phyloP scores from a whole-genome alignment of 164 flowering plant species.

The Nymphaea colorata region DNA sequence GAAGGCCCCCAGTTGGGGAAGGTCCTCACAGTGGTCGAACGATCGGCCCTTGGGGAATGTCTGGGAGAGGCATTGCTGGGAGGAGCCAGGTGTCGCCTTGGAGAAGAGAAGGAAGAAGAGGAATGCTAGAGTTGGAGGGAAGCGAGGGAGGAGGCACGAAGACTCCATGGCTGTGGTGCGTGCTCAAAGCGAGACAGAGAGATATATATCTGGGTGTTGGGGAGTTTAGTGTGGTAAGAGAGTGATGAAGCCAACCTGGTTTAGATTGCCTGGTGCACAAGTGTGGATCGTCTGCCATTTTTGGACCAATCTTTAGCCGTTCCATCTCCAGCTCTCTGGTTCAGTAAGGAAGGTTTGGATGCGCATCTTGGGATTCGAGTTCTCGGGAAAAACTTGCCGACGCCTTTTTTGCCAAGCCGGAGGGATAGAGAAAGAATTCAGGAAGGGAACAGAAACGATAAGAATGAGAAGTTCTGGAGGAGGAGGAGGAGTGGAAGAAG shows the following conservation, averaged over 20 bases:
- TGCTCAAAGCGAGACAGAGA: background rate
- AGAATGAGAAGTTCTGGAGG: conserved; percentile 1
- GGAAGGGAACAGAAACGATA: conserved; percentile 9
- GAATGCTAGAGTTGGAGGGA: background rate
- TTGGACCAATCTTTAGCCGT: too few relatives aligned
- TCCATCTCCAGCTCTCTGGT: too few relatives aligned
- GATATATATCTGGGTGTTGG: too few relatives aligned
- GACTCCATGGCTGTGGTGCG: background rate
- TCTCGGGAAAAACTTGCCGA: too few relatives aligned
- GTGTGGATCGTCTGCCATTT: too few relatives aligned
- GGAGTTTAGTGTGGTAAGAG: too few relatives aligned
- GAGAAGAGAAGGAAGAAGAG: background rate
- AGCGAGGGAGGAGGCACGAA: background rate
- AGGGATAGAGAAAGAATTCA: conserved; percentile 2
- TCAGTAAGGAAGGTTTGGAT: too few relatives aligned
- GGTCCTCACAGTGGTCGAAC: conserved; percentile 28
- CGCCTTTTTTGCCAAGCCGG: too few relatives aligned
- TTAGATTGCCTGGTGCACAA: too few relatives aligned
- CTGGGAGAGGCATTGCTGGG: conserved; percentile 29
- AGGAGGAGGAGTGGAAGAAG: background rate
- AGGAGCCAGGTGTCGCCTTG: background rate
- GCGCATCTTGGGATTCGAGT: too few relatives aligned
- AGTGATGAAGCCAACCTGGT: too few relatives aligned
- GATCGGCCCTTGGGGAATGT: conserved; percentile 14
- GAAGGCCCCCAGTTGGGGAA: conserved; percentile 29